Evolutionary conservation across 495 filamentous ascomycete species (phyloP).

Genomic region (Talaromyces ruber): DNA sequence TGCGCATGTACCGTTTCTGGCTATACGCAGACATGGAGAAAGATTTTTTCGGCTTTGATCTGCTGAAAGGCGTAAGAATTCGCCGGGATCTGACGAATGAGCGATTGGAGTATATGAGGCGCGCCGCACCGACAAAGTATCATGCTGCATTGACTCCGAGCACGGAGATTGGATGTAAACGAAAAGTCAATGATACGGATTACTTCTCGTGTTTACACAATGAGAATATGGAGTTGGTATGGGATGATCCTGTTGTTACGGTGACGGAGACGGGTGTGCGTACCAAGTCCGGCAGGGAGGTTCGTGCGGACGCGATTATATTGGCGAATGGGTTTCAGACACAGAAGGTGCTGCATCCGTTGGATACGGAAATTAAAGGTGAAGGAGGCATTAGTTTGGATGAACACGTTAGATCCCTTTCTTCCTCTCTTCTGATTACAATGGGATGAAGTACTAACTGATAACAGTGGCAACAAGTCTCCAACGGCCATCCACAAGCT

Average conservation of each 20-base stretch:
- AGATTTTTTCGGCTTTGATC: conserved; percentile 22
- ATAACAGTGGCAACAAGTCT: conserved; percentile 24
- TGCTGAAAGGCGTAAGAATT: conserved; percentile 11
- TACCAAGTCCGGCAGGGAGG: conserved; percentile 14
- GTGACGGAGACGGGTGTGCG: conserved; percentile 11
- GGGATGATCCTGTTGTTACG: conserved; percentile 27
- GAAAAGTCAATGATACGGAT: conserved; percentile 38
- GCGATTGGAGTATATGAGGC: conserved; percentile 28
- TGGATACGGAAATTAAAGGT: conserved; percentile 23
- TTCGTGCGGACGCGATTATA: conserved; percentile 41
- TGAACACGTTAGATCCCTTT: conserved; percentile 17
- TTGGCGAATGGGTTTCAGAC: conserved; percentile 33
- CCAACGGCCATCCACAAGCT: conserved; percentile 35
- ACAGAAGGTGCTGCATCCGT: conserved; percentile 11
- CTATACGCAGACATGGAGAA: conserved; percentile 12
- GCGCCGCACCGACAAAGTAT: conserved; percentile 36
- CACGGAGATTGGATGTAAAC: conserved; percentile 42
- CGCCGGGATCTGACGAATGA: conserved; percentile 18
- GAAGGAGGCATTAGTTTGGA: conserved; percentile 34
- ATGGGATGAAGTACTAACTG: not conserved
- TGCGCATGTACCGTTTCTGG: conserved; percentile 8
- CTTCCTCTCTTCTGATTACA: not conserved
- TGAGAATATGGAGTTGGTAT: conserved; percentile 36
- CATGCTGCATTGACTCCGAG: conserved; percentile 39
- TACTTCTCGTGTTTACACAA: conserved; percentile 39